Percentiles rank a stretch among this genome's conserved stretches.
Conservation (phyloP, 306 rosid species). For the Dalbergia oliveri region DNA sequence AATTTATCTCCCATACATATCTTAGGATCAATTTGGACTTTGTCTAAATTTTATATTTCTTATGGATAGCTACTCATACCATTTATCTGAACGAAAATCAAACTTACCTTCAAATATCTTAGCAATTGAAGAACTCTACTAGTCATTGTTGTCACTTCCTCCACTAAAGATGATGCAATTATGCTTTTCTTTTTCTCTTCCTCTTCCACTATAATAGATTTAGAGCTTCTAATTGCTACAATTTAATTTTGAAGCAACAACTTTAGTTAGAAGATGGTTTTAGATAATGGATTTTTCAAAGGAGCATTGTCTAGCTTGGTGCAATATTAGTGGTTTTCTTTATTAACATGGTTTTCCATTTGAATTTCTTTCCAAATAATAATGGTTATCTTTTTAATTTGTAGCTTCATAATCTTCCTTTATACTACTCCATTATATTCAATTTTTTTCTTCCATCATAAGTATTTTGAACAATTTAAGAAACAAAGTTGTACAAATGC, state of each 20-base stretch:
- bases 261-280: neutral
- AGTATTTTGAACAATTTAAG: constrained; percentile 6
- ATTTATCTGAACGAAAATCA: constrained; percentile 7
- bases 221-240: too few species aligned
- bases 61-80: neutral
- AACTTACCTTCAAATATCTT: constrained; percentile 40
- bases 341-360: too few species aligned
- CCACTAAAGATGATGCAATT: constrained; percentile 32
- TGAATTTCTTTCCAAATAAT: too few species aligned
- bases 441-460: neutral
- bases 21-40: too few species aligned
- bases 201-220: too few species aligned
- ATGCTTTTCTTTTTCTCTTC: too few species aligned
- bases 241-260: neutral
- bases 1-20: too few species aligned
- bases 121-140: too few species aligned
- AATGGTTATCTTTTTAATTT: neutral
- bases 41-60: too few species aligned
- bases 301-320: too few species aligned
- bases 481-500: neutral
- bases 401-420: neutral
- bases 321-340: too few species aligned
- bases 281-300: too few species aligned
- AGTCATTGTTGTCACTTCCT: neutral
- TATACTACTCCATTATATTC: neutral